Percentiles rank a stretch among this genome's conserved stretches.
Conservation (phyloP, 2,329 filamentous ascomycete genomes). For the Neurospora sp. region DNA sequence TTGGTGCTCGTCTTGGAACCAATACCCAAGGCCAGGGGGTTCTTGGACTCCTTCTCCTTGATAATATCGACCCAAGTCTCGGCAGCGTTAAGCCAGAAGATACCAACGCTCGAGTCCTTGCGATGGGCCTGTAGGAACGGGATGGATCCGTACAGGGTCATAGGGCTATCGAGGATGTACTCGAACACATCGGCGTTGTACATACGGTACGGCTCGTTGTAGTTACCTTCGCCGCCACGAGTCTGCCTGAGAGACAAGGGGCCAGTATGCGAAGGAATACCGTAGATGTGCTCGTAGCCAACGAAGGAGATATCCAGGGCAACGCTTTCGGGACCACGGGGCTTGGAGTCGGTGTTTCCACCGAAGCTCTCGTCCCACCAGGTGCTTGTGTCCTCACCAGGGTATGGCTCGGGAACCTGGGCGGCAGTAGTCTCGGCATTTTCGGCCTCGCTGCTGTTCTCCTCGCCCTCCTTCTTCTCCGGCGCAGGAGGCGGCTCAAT, state of each 20-base stretch:
- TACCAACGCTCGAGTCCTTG: slow-evolving; percentile 84
- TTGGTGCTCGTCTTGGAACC: slow-evolving; percentile 64
- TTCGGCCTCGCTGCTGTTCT: slow-evolving; percentile 25
- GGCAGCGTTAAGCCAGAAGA: slow-evolving; percentile 95
- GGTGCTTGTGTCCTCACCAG: slow-evolving; percentile 68
- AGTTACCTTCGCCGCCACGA: slow-evolving; percentile 75
- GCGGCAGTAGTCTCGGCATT: not conserved
- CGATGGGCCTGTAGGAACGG: slow-evolving; percentile 97
- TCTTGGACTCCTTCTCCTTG: slow-evolving; percentile 64
- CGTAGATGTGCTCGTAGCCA: slow-evolving; percentile 85
- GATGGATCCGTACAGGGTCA: slow-evolving; percentile 97
- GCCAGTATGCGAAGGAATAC: slow-evolving; percentile 87
- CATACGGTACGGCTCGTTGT: slow-evolving; percentile 81
- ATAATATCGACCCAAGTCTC: slow-evolving; percentile 96
- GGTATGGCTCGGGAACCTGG: not conserved
- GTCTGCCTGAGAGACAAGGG: slow-evolving; percentile 84
- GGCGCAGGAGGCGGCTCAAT: slow-evolving; percentile 46
- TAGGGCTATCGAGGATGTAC: slow-evolving; percentile 92
- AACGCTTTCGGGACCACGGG: slow-evolving; percentile 87
- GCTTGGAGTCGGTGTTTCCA: slow-evolving; percentile 90
- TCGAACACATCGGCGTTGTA: slow-evolving; percentile 98
- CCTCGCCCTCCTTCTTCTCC: slow-evolving; percentile 46
- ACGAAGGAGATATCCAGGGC: slow-evolving; percentile 86
- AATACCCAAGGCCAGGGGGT: slow-evolving; percentile 67
- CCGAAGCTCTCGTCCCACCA: slow-evolving; percentile 99